Percentiles rank a stretch among this genome's conserved stretches.
These are phyloP conservation scores for Gremmenia infestans DNA, from an alignment of 2,329 filamentous ascomycete species.

Conservation along the genomic window DNA sequence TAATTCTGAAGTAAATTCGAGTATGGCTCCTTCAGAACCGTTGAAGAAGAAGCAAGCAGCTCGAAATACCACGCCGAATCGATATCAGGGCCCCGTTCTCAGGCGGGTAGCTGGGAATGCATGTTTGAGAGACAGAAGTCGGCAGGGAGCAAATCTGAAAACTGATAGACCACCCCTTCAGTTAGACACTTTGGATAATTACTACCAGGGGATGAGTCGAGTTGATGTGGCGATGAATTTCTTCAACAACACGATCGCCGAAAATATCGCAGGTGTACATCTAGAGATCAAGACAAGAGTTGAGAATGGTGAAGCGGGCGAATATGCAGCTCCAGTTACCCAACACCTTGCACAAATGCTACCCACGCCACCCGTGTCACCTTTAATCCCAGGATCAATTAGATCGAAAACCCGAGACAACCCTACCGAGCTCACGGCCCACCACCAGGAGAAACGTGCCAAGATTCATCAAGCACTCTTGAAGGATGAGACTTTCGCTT, in stretches of 20 bases:
- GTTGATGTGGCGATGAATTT: neutral
- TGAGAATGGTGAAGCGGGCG: neutral
- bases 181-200: neutral
- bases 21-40: no score
- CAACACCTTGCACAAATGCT: neutral
- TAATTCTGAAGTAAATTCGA: no score
- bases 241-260: neutral
- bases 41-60: no score
- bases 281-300: neutral
- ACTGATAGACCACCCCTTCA: neutral
- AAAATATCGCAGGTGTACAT: neutral
- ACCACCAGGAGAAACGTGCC: neutral
- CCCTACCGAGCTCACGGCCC: neutral
- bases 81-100: no score
- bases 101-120: no score
- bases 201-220: neutral
- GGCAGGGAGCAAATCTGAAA: neutral
- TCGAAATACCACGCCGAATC: no score
- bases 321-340: neutral
- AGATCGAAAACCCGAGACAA: neutral
- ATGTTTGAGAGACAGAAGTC: no score
- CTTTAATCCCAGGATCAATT: neutral
- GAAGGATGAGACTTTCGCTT: neutral
- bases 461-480: neutral
- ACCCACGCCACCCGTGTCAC: neutral